phyloP scores from a whole-genome alignment of 2,329 filamentous ascomycete species.

The Venturia asperata region DNA sequence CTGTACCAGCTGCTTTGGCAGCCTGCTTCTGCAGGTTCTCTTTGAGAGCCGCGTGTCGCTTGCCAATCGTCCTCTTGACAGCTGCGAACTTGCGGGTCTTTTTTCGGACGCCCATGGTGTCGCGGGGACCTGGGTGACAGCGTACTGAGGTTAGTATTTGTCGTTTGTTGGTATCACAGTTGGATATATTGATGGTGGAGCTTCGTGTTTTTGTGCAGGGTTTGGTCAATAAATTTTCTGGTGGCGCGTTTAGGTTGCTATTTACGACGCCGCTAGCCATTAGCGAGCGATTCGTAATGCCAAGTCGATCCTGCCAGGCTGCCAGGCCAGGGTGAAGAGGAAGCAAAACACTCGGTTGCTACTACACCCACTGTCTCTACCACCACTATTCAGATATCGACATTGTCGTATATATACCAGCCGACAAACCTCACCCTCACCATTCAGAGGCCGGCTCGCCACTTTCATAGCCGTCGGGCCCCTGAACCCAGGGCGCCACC shows the following conservation, averaged over 20 bases:
- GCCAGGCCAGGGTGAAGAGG: not conserved
- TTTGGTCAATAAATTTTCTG: not conserved
- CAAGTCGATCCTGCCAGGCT: not conserved
- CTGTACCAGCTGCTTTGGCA: not conserved
- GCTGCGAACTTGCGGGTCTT: constrained; percentile 82
- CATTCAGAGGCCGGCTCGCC: not conserved
- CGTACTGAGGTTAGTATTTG: not conserved
- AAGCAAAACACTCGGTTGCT: not conserved
- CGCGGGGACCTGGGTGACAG: constrained; percentile 19
- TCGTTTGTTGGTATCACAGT: not conserved
- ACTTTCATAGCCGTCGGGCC: not conserved
- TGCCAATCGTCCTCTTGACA: constrained; percentile 77
- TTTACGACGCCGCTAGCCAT: not conserved
- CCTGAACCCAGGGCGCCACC: not conserved
- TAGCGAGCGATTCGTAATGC: not conserved
- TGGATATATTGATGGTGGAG: too few species aligned
- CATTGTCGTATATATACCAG: not conserved
- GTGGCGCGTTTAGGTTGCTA: not conserved
- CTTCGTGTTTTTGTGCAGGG: not conserved
- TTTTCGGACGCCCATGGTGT: constrained; percentile 75
- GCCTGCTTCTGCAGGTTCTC: constrained; percentile 48
- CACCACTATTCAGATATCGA: too few species aligned
- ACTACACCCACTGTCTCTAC: too few species aligned
- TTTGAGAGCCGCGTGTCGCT: constrained; percentile 73
- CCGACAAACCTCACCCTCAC: not conserved